A percentile compares a stretch with the other conserved stretches of the same genome.
phyloP scores from a whole-genome alignment of 23 red algal genomes.

The Agarophyton chilense region DNA sequence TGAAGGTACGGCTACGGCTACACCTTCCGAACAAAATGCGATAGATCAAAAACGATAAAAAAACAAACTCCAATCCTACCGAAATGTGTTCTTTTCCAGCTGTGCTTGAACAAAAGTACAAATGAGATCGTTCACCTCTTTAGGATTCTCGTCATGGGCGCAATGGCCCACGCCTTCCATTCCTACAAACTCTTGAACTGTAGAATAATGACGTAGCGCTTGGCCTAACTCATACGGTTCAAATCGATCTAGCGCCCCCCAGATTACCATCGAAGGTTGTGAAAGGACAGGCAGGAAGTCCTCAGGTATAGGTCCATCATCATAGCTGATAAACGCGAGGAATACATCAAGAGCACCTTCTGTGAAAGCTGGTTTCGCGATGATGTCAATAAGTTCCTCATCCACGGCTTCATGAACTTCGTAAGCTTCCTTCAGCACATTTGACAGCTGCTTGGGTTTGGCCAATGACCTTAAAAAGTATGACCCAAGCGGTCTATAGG shows the following conservation, averaged over 20 bases:
- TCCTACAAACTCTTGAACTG: constrained; percentile 66
- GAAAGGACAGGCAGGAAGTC: constrained; percentile 74
- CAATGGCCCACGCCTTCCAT: constrained; percentile 90
- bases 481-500: constrained; percentile 50
- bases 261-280: constrained; percentile 73
- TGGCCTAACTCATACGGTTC: constrained; percentile 74
- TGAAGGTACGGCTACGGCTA: background rate
- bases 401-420: constrained; percentile 69
- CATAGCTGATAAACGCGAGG: constrained; percentile 89
- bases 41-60: background rate
- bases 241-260: constrained; percentile 87
- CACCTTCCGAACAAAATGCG: background rate
- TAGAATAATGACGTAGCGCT: constrained; percentile 46
- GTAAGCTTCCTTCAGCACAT: constrained; percentile 78
- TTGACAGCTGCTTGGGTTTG: constrained; percentile 54
- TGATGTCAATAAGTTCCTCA: constrained; percentile 76
- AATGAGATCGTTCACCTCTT: constrained; percentile 71
- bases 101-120: constrained; percentile 61
- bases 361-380: constrained; percentile 68
- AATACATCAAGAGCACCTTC: constrained; percentile 92
- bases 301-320: constrained; percentile 87
- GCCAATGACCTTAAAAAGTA: constrained; percentile 76
- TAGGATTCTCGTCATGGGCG: constrained; percentile 89
- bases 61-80: background rate
- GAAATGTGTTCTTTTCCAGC: background rate